Evolutionary conservation across 2,329 filamentous ascomycete species (phyloP).

Genomic region (Escovopsis weberi): DNA sequence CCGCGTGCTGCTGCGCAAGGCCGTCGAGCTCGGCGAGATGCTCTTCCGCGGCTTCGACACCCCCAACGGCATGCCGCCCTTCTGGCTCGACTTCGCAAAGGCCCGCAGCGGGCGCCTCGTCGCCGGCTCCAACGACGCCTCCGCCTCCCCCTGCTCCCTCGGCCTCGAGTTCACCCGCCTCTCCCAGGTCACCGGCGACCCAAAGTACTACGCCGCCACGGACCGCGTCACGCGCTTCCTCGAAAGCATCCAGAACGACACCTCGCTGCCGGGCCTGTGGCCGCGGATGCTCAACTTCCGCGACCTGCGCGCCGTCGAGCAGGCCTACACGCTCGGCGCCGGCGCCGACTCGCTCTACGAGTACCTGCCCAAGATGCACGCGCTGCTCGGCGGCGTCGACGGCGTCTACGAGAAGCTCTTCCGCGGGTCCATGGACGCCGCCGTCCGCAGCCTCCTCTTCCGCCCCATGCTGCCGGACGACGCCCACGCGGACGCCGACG

Average conservation of each 20-base stretch:
- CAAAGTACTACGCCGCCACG: constrained; percentile 65
- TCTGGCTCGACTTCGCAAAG: constrained; percentile 30
- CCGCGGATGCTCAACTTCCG: constrained; percentile 46
- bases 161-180: constrained; percentile 63
- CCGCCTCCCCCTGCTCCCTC: constrained; percentile 46
- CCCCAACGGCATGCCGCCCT: constrained; percentile 34
- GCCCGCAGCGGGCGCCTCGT: constrained; percentile 31
- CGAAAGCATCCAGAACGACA: constrained; percentile 51
- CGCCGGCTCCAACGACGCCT: constrained; percentile 32
- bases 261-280: constrained; percentile 65
- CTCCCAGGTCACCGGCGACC: constrained; percentile 55
- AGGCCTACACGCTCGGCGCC: constrained; percentile 37
- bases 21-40: constrained; percentile 38
- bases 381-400: constrained; percentile 50
- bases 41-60: constrained; percentile 41
- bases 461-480: constrained; percentile 49
- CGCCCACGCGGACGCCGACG: no score
- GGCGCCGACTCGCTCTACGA: constrained; percentile 45
- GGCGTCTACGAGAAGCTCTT: constrained; percentile 52
- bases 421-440: constrained; percentile 44
- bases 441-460: constrained; percentile 50
- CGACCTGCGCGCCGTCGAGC: constrained; percentile 36
- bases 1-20: constrained; percentile 31
- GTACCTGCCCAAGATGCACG: constrained; percentile 47
- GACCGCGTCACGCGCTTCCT: constrained; percentile 58